Evolutionary conservation across 2,329 filamentous ascomycete species (phyloP).

Genomic region (Fusarium circinatum): DNA sequence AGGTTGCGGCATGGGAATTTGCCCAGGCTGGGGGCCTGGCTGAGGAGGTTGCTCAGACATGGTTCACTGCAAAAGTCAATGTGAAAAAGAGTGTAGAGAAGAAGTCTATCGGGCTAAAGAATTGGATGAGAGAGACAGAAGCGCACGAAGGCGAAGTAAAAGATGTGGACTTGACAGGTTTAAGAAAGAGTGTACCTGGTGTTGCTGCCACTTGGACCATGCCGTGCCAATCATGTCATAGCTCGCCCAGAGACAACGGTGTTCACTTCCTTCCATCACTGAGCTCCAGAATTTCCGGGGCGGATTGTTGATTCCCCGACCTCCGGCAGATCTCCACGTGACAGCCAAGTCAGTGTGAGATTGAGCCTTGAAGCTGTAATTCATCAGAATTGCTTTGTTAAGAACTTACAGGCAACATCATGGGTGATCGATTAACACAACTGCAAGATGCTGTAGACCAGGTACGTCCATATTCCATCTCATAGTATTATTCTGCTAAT

Average conservation of each 20-base stretch:
- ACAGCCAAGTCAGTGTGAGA: background rate
- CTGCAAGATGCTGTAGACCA: slow-evolving; percentile 87
- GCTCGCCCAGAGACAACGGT: slow-evolving; percentile 48
- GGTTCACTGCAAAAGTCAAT: slow-evolving; percentile 15
- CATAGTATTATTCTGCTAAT: slow-evolving; percentile 3
- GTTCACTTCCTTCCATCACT: slow-evolving; percentile 48
- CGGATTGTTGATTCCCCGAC: slow-evolving; percentile 48
- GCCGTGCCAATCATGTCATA: slow-evolving; percentile 42
- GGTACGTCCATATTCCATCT: slow-evolving; percentile 56
- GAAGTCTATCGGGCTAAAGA: slow-evolving; percentile 16
- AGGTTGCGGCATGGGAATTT: slow-evolving; percentile 49
- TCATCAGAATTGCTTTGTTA: background rate
- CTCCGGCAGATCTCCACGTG: slow-evolving; percentile 38
- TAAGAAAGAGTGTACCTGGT: slow-evolving; percentile 32
- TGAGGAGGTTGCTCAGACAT: slow-evolving; percentile 48
- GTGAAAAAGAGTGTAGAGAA: slow-evolving; percentile 26
- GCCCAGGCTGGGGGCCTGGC: slow-evolving; percentile 43
- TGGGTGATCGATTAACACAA: slow-evolving; percentile 83
- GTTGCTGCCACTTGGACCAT: slow-evolving; percentile 39
- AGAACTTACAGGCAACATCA: slow-evolving; percentile 49
- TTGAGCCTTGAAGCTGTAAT: background rate
- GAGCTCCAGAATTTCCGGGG: slow-evolving; percentile 23
- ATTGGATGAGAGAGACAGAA: slow-evolving; percentile 16
- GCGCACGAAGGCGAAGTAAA: slow-evolving; percentile 22
- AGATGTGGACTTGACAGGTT: slow-evolving; percentile 23